Evolutionary conservation across 2,329 filamentous ascomycete genomes (phyloP), one percentile per base, ranked within the genome.

Genomic region (Xylariaceae sp.): DNA sequence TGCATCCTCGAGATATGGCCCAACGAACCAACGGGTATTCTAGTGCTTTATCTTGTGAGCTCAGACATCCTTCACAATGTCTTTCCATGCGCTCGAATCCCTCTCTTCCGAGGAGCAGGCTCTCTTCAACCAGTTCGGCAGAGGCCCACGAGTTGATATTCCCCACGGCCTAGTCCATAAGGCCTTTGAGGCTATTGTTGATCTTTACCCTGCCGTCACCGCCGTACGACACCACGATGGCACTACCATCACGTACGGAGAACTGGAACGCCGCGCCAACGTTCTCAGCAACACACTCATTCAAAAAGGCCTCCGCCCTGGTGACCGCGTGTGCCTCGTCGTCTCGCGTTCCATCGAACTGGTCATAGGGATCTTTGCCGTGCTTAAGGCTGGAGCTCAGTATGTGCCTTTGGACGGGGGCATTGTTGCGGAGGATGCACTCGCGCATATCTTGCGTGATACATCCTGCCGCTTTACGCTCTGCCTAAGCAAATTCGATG

Each of bases 371-470:
- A 78, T 80, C 37, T 64, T 77, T 41, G 76, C 74, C 2, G 64
- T 79, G 15, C 60, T 81, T 26, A 76, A 75, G 42, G 71, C 71
- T 36, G 76, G 77, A 16, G 77, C 71, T 12, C 76, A 81, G 48
- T 81, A 81, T 52, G 67, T 80, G 4, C 78, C 78, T 3, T 65
- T 81, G 2, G 78, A 82, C 45, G 76, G 76, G 28, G 71, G 72
- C 4, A 65, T 76, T 24, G 69, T 73, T 9, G 64, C 73, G 0
- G 70, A 73, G 37, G 61, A 64, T 15, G 69, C 70, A 3, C 63
- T 81, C 19, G 59, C 61, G 18, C 69, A 73, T 42, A 74, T 78
- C 19, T 62, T 79, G 35, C 55, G 62, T 19, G 66, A 79, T 48
- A 69, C 72, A 2, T 57, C 60, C 11, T 64, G 68, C 6, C 53